These are phyloP conservation scores for Telfairia occidentalis DNA, from an alignment of 331 rosid species.

Conservation along the genomic window DNA sequence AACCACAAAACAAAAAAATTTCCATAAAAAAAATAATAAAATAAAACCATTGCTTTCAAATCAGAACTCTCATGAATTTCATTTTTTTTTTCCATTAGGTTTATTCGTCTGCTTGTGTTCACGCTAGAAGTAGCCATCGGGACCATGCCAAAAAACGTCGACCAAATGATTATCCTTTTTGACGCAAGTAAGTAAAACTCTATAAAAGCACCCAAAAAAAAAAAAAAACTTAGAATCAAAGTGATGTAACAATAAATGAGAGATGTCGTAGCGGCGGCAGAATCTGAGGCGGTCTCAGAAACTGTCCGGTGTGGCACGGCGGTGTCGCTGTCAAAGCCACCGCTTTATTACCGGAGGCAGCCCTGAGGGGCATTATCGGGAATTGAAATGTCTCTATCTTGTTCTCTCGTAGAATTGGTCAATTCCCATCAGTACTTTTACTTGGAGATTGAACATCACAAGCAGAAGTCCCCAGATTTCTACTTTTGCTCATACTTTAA, in stretches of 20 bases:
- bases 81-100: slow-evolving; percentile 27
- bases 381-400: slow-evolving; percentile 29
- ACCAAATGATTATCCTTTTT: slow-evolving; percentile 68
- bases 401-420: slow-evolving; percentile 26
- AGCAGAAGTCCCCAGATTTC: slow-evolving; percentile 35
- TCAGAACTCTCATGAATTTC: background rate
- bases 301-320: slow-evolving; percentile 78
- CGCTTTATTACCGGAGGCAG: background rate
- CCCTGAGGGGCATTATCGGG: slow-evolving; percentile 45
- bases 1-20: background rate
- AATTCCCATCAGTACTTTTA: slow-evolving; percentile 21
- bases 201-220: background rate
- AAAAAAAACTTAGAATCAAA: background rate
- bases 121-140: slow-evolving; percentile 84
- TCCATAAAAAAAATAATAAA: background rate
- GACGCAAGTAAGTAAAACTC: slow-evolving; percentile 71
- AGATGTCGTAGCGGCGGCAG: slow-evolving; percentile 32
- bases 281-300: slow-evolving; percentile 21
- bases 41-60: background rate
- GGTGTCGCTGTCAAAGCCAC: slow-evolving; percentile 29
- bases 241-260: slow-evolving; percentile 10
- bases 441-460: slow-evolving; percentile 6
- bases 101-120: slow-evolving; percentile 68
- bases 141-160: slow-evolving; percentile 66
- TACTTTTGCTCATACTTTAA: slow-evolving; percentile 21